Evolutionary conservation across 305 asterid species (phyloP).

Genomic region (Rubia peregrina): DNA sequence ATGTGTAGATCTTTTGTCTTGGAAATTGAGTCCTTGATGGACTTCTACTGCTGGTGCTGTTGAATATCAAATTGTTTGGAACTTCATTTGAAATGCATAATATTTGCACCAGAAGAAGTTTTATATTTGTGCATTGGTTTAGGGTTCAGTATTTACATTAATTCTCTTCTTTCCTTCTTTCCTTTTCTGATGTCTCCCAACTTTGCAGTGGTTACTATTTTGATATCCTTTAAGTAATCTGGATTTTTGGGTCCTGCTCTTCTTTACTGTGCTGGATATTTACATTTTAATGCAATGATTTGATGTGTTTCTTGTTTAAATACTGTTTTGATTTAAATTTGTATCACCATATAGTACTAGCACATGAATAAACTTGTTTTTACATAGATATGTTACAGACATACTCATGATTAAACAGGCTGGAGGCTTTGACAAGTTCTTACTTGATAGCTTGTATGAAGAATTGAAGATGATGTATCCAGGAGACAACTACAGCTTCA

Average conservation of each 20-base stretch:
- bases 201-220: constrained; percentile 44
- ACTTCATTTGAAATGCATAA: not conserved
- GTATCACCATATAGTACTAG: not conserved
- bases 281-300: too few relatives aligned
- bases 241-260: too few relatives aligned
- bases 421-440: constrained; percentile 71
- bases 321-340: too few relatives aligned
- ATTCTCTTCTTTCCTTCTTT: constrained; percentile 11
- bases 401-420: constrained; percentile 32
- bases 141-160: not conserved
- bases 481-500: too few relatives aligned
- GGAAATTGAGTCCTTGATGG: not conserved
- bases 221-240: too few relatives aligned
- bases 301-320: too few relatives aligned
- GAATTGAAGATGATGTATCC: constrained; percentile 20
- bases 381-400: not conserved
- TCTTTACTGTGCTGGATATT: too few relatives aligned
- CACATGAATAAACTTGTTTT: too few relatives aligned
- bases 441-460: constrained; percentile 79
- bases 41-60: not conserved
- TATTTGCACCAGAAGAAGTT: not conserved
- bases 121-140: not conserved
- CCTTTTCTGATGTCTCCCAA: not conserved
- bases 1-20: not conserved
- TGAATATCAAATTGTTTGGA: not conserved